Evolutionary conservation across 2,329 filamentous ascomycete genomes (phyloP), one percentile per base, ranked within the genome.

Genomic region (Parafenestella ontariensis): DNA sequence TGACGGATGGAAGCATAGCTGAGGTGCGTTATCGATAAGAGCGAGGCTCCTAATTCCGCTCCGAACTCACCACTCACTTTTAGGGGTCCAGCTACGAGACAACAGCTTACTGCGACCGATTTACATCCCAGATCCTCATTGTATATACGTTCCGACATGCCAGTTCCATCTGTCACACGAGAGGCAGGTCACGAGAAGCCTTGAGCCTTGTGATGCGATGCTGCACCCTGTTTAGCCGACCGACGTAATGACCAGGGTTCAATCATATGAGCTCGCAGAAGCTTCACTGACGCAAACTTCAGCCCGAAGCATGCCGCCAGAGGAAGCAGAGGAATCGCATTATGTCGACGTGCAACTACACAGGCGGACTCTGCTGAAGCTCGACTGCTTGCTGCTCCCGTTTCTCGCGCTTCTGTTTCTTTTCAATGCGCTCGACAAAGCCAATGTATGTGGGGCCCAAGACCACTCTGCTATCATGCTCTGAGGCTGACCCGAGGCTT

Each of bases 391-490:
- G 23, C 72, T 84, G 6, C 69, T 84, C 13, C 82, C 81, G 2
- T 83, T 83, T 56, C 76, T 83, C 7, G 80, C 81, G 3, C 59
- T 82, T 17, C 67, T 84, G 31, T 84, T 83, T 62, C 74, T 84
- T 7, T 78, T 83, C 61, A 83, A 83, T 68, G 78, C 78, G 43
- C 71, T 84, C 17, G 82, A 84, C 69, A 81, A 82, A 54, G 77
- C 77, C 15, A 84, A 84, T 59, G 74, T 74, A 64, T 8, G 57
- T 51, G n/a, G 24, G 3, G 24, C 42, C 31, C 34, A 8, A 23
- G 31, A 9, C 17, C 21, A 13, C 31, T 28, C 20, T 29, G 17
- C 46, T 50, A 11, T 45, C 34, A 18, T 11, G 5, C 28, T 13
- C 18, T 46, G 9, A 28, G 23, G 17, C 29, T 46, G 11, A 45